A percentile compares a stretch with the other conserved stretches of the same genome.
phyloP scores from a whole-genome alignment of 768 basidiomycete genomes.

The Leucocoprinus leucothites region DNA sequence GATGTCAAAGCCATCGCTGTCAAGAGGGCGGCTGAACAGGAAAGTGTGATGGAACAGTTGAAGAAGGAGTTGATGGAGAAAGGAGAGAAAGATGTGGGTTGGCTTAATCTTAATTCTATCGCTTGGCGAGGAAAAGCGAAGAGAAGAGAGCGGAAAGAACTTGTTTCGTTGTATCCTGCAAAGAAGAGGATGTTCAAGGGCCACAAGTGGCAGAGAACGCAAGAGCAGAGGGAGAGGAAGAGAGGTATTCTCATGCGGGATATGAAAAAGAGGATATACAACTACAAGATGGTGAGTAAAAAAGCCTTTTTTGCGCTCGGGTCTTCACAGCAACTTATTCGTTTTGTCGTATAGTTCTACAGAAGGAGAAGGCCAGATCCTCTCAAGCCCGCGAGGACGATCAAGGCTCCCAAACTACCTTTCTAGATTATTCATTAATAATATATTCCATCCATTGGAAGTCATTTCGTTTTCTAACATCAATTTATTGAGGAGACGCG shows the following conservation, averaged over 20 bases:
- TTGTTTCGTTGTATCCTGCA: constrained; percentile 63
- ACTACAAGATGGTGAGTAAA: constrained; percentile 67
- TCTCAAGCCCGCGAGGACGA: constrained; percentile 47
- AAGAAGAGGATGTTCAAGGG: constrained; percentile 91
- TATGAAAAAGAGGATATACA: constrained; percentile 64
- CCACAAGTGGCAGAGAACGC: constrained; percentile 78
- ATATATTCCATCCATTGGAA: not conserved
- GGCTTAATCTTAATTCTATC: constrained; percentile 26
- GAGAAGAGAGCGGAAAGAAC: constrained; percentile 47
- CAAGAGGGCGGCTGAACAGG: constrained; percentile 4
- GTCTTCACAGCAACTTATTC: too few species aligned
- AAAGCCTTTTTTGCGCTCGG: too few species aligned
- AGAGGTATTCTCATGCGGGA: constrained; percentile 59
- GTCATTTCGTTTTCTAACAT: too few species aligned
- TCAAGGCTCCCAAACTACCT: constrained; percentile 55
- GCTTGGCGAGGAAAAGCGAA: constrained; percentile 42
- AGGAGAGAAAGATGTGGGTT: constrained; percentile 14
- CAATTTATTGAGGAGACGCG: too few species aligned
- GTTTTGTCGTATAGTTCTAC: constrained; percentile 41
- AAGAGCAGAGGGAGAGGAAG: constrained; percentile 42
- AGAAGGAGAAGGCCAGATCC: constrained; percentile 53
- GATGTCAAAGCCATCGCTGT: not conserved
- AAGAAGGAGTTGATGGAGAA: constrained; percentile 10
- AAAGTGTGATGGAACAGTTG: constrained; percentile 1
- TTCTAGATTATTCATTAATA: constrained; percentile 38